Base-by-base conservation (phyloP, 768 basidiomycete genomes). In the Tubosaeta sp. region DNA sequence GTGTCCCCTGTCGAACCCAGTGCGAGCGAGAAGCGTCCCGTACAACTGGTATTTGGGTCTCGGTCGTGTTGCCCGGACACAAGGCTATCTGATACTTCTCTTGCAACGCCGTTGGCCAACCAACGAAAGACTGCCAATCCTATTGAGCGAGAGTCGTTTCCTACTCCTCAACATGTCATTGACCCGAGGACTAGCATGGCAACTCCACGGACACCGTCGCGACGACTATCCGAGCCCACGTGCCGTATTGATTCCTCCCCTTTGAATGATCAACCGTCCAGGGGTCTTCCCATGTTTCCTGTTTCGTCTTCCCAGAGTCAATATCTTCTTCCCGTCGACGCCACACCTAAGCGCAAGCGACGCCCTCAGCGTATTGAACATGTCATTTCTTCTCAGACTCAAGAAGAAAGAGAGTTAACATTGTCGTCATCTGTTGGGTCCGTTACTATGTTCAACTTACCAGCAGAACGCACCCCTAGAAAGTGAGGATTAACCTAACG, bases 281-380 rank as follows among this genome's bases (percentile, higher is more conserved):
- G 43, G 19, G 42, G 19, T 25, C 54, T 55, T 25, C 48, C 54
- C 25, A 27, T 31, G 35, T 52, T 63, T 33, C 56, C 64, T 12
- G 42, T 69, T 11, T 52, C 60, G 9, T 69, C 68, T 13, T 69
- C 68, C 41, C 68, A 69, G 42, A 69, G 68, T 33, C 68, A 69
- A 58, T 69, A 69, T 46, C 66, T 69, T 32, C 65, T 69, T 31
- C 59, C 58, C 31, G 29, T 41, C 27, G 68, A 69, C 44, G 62
- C 64, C 16, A 69, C 68, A 12, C 68, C 68, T 10, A 71, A 63
- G 35, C 65, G 74, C 72, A 60, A 71, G 58, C 60, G 71, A 68
- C 31, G 63, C 67, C 6, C 64, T 63, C 50, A 61, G 14, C 35
- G 6, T 32, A 17, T 27, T 0, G 64, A 59, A 12, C 37, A 45